Conservation (phyloP, 2,329 filamentous ascomycete species). For the Laburnicola sp. region DNA sequence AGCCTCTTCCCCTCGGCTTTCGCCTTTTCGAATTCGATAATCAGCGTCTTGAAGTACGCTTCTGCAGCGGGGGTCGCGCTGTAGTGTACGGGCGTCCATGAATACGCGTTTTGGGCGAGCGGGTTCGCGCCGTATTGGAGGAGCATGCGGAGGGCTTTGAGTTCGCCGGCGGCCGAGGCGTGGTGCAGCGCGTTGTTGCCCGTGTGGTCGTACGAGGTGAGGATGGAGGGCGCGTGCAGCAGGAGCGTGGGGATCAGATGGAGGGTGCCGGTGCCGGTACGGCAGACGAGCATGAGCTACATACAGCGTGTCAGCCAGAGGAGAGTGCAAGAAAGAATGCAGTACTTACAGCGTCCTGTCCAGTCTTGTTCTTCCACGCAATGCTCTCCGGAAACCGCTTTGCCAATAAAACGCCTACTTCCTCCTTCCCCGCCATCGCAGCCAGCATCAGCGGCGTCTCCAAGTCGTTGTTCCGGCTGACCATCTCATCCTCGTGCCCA, state of each 20-base stretch:
- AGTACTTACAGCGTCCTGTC: conserved; percentile 66
- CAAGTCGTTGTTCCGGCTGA: conserved; percentile 76
- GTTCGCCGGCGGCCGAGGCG: conserved; percentile 77
- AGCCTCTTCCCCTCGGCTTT: conserved; percentile 50
- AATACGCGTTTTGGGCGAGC: conserved; percentile 71
- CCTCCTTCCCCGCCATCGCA: conserved; percentile 67
- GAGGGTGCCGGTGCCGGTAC: conserved; percentile 46
- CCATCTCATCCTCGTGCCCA: conserved; percentile 73
- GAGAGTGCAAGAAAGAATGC: conserved; percentile 3
- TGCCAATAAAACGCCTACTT: conserved; percentile 72
- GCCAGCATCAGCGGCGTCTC: conserved; percentile 84
- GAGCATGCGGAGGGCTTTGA: conserved; percentile 75
- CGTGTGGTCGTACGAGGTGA: conserved; percentile 59
- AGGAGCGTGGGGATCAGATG: conserved; percentile 49
- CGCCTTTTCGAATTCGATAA: conserved; percentile 70
- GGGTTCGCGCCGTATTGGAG: conserved; percentile 78
- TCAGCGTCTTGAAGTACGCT: conserved; percentile 78
- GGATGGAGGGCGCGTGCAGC: conserved; percentile 33
- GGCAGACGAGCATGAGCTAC: conserved; percentile 45
- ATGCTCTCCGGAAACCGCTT: conserved; percentile 66
- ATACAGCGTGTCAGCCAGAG: conserved; percentile 15
- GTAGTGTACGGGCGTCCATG: conserved; percentile 83
- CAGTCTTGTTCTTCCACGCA: conserved; percentile 65
- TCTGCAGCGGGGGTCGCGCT: conserved; percentile 80
- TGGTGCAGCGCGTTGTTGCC: conserved; percentile 90